These are phyloP conservation scores for Boletus sensibilis DNA, from an alignment of 768 basidiomycete species.

Conservation along the genomic window DNA sequence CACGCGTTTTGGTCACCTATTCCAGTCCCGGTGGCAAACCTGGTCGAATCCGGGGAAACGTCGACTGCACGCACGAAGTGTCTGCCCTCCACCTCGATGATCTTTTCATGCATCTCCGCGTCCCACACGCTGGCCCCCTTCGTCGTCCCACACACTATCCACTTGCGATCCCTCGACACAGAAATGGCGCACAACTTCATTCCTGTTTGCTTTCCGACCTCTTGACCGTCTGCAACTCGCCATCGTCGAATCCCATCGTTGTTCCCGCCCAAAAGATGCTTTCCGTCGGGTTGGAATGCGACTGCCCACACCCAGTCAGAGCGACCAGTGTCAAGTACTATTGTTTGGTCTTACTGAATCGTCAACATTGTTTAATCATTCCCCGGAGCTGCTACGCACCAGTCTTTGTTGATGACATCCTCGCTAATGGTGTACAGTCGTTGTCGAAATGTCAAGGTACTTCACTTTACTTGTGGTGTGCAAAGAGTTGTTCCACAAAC, in stretches of 20 bases:
- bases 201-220: not conserved
- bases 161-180: not conserved
- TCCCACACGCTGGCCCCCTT: not conserved
- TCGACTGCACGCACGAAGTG: not conserved
- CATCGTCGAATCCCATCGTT: not conserved
- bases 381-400: not conserved
- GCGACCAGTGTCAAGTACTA: not conserved
- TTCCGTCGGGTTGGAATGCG: not conserved
- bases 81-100: not conserved
- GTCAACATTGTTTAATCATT: not conserved
- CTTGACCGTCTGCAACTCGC: not conserved
- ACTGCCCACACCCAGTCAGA: not conserved
- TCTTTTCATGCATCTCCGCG: not conserved
- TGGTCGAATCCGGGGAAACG: not conserved
- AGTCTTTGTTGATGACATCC: not conserved
- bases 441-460: not conserved
- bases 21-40: not conserved
- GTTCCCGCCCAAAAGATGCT: not conserved
- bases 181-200: not conserved
- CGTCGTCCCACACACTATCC: not conserved
- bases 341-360: not conserved
- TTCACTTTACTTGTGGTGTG: not conserved
- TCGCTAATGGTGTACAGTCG: not conserved
- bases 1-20: too few species aligned
- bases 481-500: not conserved